Conservation (phyloP, 2,329 filamentous ascomycete genomes). For the Aureobasidium sp. region DNA sequence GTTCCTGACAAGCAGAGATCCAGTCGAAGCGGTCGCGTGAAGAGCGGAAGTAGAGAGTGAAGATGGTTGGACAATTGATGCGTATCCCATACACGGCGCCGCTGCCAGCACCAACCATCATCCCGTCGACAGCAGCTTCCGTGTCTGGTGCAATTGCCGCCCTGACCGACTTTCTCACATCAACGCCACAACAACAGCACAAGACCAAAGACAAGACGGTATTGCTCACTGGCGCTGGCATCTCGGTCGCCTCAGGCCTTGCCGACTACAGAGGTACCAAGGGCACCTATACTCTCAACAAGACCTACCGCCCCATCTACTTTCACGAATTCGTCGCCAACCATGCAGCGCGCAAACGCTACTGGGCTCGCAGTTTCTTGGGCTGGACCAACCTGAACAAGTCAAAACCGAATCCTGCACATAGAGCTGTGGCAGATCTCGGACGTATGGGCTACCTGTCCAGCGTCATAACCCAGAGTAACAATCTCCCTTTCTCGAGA, state of each 20-base stretch:
- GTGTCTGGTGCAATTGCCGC: constrained; percentile 68
- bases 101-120: constrained; percentile 65
- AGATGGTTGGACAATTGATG: constrained; percentile 46
- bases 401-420: constrained; percentile 71
- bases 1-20: background rate
- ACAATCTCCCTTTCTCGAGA: background rate
- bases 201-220: constrained; percentile 53
- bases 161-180: constrained; percentile 66
- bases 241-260: constrained; percentile 87
- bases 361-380: constrained; percentile 92
- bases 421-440: constrained; percentile 69
- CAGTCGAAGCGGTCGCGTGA: background rate
- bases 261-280: constrained; percentile 86
- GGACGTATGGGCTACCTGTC: constrained; percentile 65
- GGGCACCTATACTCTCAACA: constrained; percentile 90
- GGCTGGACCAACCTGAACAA: constrained; percentile 79
- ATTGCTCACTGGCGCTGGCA: constrained; percentile 74
- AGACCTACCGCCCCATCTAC: constrained; percentile 84
- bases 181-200: constrained; percentile 36
- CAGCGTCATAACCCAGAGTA: constrained; percentile 78
- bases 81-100: constrained; percentile 87
- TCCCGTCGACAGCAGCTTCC: constrained; percentile 65
- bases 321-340: constrained; percentile 77
- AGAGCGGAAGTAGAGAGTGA: background rate
- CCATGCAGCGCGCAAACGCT: constrained; percentile 82